These are phyloP conservation scores for Arabis hirsuta DNA, from an alignment of 345 rosid species.

Conservation along the genomic window DNA sequence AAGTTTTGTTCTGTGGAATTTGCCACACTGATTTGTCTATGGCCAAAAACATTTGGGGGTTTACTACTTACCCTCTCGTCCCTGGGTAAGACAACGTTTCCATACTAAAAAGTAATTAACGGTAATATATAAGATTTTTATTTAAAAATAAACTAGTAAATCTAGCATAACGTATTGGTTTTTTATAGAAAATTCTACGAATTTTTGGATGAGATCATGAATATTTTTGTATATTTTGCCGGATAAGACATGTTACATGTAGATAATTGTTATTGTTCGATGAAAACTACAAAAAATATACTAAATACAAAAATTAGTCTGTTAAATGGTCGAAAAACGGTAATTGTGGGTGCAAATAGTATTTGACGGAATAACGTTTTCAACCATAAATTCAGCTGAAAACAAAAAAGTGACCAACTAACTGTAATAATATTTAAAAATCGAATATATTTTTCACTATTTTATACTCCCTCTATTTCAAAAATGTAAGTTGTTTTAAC, in stretches of 20 bases:
- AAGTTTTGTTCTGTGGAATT: conserved; percentile 58
- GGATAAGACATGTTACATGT: not conserved
- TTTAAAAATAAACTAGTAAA: not conserved
- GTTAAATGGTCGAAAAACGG: no score
- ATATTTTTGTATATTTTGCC: not conserved
- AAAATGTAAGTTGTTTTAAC: no score
- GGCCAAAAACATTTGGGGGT: conserved; percentile 57
- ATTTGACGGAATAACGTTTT: no score
- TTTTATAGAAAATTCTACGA: no score
- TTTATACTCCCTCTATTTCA: no score
- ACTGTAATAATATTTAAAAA: no score
- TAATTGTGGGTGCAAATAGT: no score
- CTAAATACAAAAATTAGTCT: not conserved
- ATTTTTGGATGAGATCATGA: no score
- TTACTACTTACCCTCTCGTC: conserved; percentile 51
- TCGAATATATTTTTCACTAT: no score
- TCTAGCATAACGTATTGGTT: not conserved
- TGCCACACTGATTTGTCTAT: conserved; percentile 57
- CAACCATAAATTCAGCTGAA: no score
- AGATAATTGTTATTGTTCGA: not conserved
- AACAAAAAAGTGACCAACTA: no score
- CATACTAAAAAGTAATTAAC: not conserved
- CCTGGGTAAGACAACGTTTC: conserved; percentile 51
- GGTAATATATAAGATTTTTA: no score
- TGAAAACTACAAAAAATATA: not conserved